phyloP scores from a whole-genome alignment of 805 yeast genomes.

The Cyberlindnera bimundalis region DNA sequence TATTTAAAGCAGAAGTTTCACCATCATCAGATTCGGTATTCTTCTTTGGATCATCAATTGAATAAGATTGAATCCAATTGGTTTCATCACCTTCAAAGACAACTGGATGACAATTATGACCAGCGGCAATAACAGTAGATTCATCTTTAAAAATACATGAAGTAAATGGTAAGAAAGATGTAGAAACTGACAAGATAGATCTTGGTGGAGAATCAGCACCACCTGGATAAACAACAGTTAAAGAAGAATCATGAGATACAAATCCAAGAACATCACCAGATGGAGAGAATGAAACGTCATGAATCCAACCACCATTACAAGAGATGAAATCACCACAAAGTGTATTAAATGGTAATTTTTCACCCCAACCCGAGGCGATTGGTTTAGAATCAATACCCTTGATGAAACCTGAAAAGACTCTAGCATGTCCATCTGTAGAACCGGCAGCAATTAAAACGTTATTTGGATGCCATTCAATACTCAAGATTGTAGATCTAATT shows the following conservation, averaged over 20 bases:
- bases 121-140: constrained; percentile 75
- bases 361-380: constrained; percentile 84
- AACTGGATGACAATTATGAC: constrained; percentile 88
- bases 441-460: constrained; percentile 85
- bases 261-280: constrained; percentile 74
- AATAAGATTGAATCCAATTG: constrained; percentile 59
- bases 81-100: constrained; percentile 68
- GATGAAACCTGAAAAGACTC: constrained; percentile 85
- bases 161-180: constrained; percentile 76
- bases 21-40: constrained; percentile 45
- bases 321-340: constrained; percentile 76
- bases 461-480: constrained; percentile 92
- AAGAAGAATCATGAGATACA: constrained; percentile 83
- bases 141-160: constrained; percentile 68
- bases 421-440: constrained; percentile 87
- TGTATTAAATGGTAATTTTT: constrained; percentile 90
- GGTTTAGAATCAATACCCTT: constrained; percentile 88
- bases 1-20: constrained; percentile 78
- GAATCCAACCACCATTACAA: constrained; percentile 84
- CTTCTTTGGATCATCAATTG: constrained; percentile 47
- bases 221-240: constrained; percentile 74
- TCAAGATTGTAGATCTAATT: constrained; percentile 79
- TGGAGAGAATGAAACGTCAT: constrained; percentile 83
- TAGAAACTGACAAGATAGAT: constrained; percentile 54
- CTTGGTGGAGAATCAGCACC: constrained; percentile 64